Conservation (phyloP, 1,139 yeast species). For the Pneumocystis canis region DNA sequence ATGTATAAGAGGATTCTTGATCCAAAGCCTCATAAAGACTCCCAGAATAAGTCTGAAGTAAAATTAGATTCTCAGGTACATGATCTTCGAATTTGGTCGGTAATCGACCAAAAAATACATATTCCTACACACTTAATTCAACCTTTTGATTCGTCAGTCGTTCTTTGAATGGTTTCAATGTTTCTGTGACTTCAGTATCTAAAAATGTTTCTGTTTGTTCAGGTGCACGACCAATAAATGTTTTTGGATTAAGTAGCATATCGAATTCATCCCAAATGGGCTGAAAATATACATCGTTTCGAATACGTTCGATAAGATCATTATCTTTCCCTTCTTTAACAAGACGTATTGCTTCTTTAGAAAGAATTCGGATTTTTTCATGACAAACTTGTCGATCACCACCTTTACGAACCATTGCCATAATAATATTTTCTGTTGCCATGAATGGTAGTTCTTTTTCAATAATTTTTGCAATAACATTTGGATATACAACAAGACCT, state of each 20-base stretch:
- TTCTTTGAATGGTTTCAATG: conserved; percentile 54
- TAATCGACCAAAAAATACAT: neutral
- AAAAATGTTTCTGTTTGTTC: conserved; percentile 92
- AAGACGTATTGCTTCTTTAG: conserved; percentile 94
- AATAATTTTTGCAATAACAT: conserved; percentile 94
- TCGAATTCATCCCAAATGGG: conserved; percentile 84
- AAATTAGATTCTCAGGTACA: neutral
- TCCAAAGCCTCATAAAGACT: neutral
- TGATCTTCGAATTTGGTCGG: neutral
- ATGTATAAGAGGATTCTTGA: neutral
- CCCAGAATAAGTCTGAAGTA: neutral
- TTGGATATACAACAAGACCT: conserved; percentile 94
- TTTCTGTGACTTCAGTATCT: conserved; percentile 66
- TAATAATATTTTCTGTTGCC: conserved; percentile 98
- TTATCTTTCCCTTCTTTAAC: conserved; percentile 99
- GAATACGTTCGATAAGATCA: conserved; percentile 82
- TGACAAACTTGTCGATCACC: conserved; percentile 92
- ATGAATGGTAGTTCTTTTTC: conserved; percentile 90
- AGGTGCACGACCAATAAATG: conserved; percentile 98
- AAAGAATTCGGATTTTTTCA: conserved; percentile 89
- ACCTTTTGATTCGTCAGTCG: conserved; percentile 51
- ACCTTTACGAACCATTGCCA: conserved; percentile 99
- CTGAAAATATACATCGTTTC: conserved; percentile 63
- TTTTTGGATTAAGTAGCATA: conserved; percentile 66
- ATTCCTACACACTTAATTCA: conserved; percentile 37